Evolutionary conservation across 352 stramenopile genomes (phyloP), one percentile per base, ranked within the genome.

Genomic region (Phytophthora sp.): DNA sequence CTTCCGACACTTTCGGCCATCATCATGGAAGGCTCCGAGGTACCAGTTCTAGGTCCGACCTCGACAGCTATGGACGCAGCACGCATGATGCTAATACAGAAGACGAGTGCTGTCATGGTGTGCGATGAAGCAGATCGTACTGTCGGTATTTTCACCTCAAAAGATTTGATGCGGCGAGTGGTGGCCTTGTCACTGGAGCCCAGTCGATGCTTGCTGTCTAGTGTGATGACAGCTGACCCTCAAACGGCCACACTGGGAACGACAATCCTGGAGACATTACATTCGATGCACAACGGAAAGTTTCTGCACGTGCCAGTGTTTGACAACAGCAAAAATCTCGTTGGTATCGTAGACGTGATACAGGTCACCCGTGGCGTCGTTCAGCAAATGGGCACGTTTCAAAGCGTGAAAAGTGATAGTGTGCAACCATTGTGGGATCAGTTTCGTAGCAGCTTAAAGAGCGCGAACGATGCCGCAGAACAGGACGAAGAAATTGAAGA

Each of bases 241-340:
- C 96, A 98, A 62, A 93, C 84, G 17, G 96, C 97, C 10, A 88
- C 76, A 3, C 76, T 97, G 37, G 87, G 97, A 55, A 98, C 96
- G 21, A 97, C 95, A 18, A 97, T 99, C 24, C 72, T 99, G 41
- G 97, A 99, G 57, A 98, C 96, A 12, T 75, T 99, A 43, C 96
- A 99, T 70, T 97, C 94, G 45, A 99, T 99, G 95, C 96, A 99
- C 70, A 97, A 99, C 43, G 95, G 98, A 20, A 89, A 91, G 27
- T 99, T 99, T 74, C 68, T 99, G 20, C 97, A 98, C 49, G 79
- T 99, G 8, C 97, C 97, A 9, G 96, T 99, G 2, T 96, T 98
- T 53, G 91, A 98, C 58, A 72, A 88, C 13, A 60, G 87, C 61
- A 86, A 79, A n/a, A 88, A 79, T 30, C 82, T 99, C 24, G 81